Conservation (phyloP, 805 yeast genomes). For the Candida arabinofermentans region DNA sequence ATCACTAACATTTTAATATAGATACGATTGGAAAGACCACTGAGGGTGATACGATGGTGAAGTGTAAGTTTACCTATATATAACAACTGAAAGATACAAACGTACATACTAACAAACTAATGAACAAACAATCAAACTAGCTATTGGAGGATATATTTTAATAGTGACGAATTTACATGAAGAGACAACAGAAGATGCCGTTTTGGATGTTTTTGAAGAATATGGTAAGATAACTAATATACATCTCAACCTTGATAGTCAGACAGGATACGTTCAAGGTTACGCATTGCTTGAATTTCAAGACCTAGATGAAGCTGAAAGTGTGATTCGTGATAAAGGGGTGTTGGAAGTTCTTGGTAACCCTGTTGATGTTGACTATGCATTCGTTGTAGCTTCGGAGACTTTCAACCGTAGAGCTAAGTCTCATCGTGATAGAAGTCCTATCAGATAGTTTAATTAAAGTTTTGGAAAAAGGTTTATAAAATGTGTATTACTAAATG, state of each 20-base stretch:
- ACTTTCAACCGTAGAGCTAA: background rate
- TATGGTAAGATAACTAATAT: constrained; percentile 35
- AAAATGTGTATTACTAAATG: background rate
- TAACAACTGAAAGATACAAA: too few relatives aligned
- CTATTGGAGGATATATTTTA: constrained; percentile 42
- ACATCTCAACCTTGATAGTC: constrained; percentile 39
- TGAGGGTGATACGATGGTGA: too few relatives aligned
- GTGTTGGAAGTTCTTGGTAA: constrained; percentile 33
- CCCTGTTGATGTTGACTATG: constrained; percentile 32
- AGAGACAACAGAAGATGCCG: constrained; percentile 43
- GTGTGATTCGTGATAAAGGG: constrained; percentile 28
- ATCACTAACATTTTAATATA: too few relatives aligned
- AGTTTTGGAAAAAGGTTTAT: background rate
- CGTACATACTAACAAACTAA: background rate
- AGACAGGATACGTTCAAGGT: constrained; percentile 41
- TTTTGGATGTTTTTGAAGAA: constrained; percentile 38
- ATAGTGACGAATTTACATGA: constrained; percentile 39
- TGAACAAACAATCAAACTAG: constrained; percentile 10
- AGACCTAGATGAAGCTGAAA: constrained; percentile 29
- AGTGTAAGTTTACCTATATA: too few relatives aligned
- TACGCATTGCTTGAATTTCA: constrained; percentile 39
- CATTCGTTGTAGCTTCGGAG: constrained; percentile 29
- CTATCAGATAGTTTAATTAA: background rate
- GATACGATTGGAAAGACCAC: too few relatives aligned
- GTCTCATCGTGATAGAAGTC: background rate